Base-by-base conservation (phyloP, 306 rosid species). In the Albizia julibrissin region DNA sequence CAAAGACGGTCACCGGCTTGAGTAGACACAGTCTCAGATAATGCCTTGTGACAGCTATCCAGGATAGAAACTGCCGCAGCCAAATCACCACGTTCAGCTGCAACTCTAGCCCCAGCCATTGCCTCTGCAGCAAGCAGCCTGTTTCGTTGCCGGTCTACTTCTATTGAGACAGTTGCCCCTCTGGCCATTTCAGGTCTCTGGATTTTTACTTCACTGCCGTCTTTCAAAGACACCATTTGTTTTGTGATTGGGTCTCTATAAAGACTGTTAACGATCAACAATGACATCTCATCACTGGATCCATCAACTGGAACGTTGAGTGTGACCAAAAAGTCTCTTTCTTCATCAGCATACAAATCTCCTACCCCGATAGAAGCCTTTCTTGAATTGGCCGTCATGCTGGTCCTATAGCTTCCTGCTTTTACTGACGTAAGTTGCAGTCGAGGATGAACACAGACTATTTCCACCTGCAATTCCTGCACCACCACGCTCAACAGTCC, bases 401-500 rank as follows among this genome's bases (percentile, higher is more conserved):
- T 89, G 74, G 89, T 84, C 83, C 70, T 83, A 81, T 95, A 95
- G 83, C 92, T 93, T 80, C 99, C 99, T 16, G 96, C 91, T 82
- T 87, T 90, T 73, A 95, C 87, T 29, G 92, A 91, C 76, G 91
- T 80, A 19, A 95, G 75, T 77, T 78, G 87, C 81, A 92, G 84
- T 77, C 65, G 27, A 2, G 93, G 88, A 83, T 92, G 90, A 83
- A 80, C 87, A 76, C 96, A 95, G 64, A 59, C 85, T 40, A 93
- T 82, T 80, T 86, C 84, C 14, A 95, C 86, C 68, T 79, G 87
- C 27, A 95, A 85, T 80, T 93, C 94, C 84, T 93, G 99, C 85
- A 92, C 93, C 65, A 95, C 96, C 82, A 95, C 99, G 47, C 99
- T 95, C 83, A 95, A 82, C 31, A 95, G 91, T 47, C 99, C 99